Percentiles rank a stretch among this genome's conserved stretches.
Conservation (phyloP, 2,329 filamentous ascomycete species). For the Xylariaceae sp. region DNA sequence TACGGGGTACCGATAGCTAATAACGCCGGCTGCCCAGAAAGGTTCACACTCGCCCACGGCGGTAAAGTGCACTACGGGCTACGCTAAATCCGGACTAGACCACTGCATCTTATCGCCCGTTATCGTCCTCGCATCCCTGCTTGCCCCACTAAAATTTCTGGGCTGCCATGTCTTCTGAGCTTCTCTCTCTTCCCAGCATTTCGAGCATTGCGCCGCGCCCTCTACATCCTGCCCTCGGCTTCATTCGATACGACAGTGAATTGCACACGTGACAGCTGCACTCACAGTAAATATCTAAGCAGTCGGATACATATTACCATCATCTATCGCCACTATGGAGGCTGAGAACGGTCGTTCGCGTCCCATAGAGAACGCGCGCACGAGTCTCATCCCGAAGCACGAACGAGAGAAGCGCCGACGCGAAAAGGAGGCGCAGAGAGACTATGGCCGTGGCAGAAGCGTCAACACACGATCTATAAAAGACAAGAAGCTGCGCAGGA, state of each 20-base stretch:
- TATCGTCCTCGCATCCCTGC: conserved; percentile 3
- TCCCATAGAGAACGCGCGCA: conserved; percentile 44
- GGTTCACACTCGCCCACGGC: too few relatives aligned
- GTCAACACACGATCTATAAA: conserved; percentile 68
- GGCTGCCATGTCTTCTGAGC: conserved; percentile 2
- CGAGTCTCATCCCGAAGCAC: conserved; percentile 47
- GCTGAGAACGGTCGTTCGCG: conserved; percentile 47
- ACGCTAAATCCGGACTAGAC: not conserved
- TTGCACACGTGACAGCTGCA: not conserved
- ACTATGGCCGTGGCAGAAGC: conserved; percentile 77
- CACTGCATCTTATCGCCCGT: not conserved
- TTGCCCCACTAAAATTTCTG: conserved; percentile 21
- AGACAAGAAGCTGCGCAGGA: conserved; percentile 85
- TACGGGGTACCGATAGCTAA: not conserved
- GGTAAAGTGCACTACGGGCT: too few relatives aligned
- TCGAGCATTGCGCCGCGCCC: conserved; percentile 7
- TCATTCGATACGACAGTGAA: not conserved
- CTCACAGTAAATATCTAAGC: not conserved
- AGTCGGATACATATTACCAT: not conserved
- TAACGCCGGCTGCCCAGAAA: too few relatives aligned
- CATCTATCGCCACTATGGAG: conserved; percentile 17
- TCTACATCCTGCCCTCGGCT: not conserved
- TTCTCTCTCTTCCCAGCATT: conserved; percentile 5
- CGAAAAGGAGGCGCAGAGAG: conserved; percentile 59
- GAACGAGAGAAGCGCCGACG: conserved; percentile 49